Base-by-base conservation (phyloP, 2,329 filamentous ascomycete species). In the Falciphora oryzae region DNA sequence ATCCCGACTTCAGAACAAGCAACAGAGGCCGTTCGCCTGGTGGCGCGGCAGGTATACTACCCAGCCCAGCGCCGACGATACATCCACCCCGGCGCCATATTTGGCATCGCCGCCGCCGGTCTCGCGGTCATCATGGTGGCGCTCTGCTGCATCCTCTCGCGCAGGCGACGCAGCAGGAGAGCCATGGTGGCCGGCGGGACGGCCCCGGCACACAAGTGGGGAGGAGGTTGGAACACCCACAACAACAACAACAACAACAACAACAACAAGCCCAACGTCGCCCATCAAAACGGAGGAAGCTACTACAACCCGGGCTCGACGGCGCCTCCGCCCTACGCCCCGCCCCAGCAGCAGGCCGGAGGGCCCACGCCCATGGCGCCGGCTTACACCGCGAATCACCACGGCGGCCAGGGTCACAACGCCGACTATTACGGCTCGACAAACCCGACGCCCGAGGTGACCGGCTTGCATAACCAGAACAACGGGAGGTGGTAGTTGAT, bases 281-380 rank as follows among this genome's bases (percentile, higher is more conserved):
- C 27, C 59, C 59, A 60, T 31, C 59, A 60, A 22, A 60, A 18
- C 59, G 59, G 44, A 25, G 44, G 18, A 53, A 22, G 44, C 44
- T n/a, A 61, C 22, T 61, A 61, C 32, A 38, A 32, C 22, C 32
- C 59, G 25, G 59, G n/a, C 32, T 2, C 59, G 25, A n/a, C 38
- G 4, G 32, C 59, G 25, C 59, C 59, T 61, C 59, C 59, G 25
- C 59, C 59, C 59, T 61, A 61, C 32, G n/a, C 59, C 32, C 59
- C 59, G 59, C 32, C 32, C 10, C 38, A 32, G 38, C 32, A 44
- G 38, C 59, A 31, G 22, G 38, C 38, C 3, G 44, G 44, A 22
- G 44, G 44, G 44, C 44, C 44, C 44, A 25, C 44, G 44, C 44
- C 44, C 44, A 53, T 53, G 44, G 32, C 59, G 0, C 59, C 59